phyloP scores from a whole-genome alignment of 306 rosid genomes.

The Lathyrus sativus region DNA sequence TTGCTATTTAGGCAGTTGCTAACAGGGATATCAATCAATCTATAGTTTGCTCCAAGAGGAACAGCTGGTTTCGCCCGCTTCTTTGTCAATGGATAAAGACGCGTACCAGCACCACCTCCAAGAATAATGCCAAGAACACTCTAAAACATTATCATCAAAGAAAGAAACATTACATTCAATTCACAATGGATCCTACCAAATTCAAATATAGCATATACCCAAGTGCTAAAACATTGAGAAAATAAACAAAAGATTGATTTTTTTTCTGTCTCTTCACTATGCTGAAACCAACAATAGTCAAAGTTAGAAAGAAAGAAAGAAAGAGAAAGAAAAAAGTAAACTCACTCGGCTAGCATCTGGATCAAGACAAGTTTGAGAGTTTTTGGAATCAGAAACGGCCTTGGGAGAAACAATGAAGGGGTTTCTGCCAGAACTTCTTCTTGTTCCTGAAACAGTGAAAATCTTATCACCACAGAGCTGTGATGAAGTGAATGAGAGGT shows the following conservation, averaged over 20 bases:
- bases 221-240: not conserved
- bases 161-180: slow-evolving; percentile 11
- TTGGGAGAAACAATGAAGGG: slow-evolving; percentile 66
- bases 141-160: slow-evolving; percentile 44
- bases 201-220: slow-evolving; percentile 13
- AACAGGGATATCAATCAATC: slow-evolving; percentile 94
- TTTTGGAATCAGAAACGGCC: slow-evolving; percentile 90
- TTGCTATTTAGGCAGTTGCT: slow-evolving; percentile 96
- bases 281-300: slow-evolving; percentile 8
- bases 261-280: not conserved
- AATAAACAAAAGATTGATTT: slow-evolving; percentile 2
- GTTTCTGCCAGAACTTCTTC: slow-evolving; percentile 8
- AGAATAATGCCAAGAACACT: slow-evolving; percentile 92
- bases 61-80: slow-evolving; percentile 98
- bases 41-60: slow-evolving; percentile 93
- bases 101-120: slow-evolving; percentile 98
- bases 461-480: slow-evolving; percentile 50
- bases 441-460: slow-evolving; percentile 5
- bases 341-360: slow-evolving; percentile 95
- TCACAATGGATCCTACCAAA: slow-evolving; percentile 8
- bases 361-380: slow-evolving; percentile 93
- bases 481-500: slow-evolving; percentile 51
- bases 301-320: not conserved
- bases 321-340: not conserved
- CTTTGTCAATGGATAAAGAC: slow-evolving; percentile 90